Conservation (phyloP, 805 yeast species). For the Vanderwaltozyma polyspora region DNA sequence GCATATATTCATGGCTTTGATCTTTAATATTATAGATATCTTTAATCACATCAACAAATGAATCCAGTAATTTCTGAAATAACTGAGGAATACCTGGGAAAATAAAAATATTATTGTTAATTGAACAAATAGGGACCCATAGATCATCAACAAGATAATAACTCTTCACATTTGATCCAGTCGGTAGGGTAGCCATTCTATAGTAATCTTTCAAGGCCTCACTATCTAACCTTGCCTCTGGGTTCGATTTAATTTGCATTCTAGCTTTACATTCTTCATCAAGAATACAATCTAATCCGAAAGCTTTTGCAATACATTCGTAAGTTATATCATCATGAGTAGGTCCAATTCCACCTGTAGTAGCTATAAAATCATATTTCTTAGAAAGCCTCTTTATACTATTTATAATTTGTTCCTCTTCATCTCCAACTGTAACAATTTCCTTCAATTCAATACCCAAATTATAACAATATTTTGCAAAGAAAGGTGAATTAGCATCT, state of each 20-base stretch:
- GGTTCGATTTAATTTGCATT: constrained; percentile 42
- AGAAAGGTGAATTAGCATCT: constrained; percentile 65
- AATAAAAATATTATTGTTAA: constrained; percentile 54
- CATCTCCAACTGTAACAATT: constrained; percentile 70
- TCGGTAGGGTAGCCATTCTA: constrained; percentile 74
- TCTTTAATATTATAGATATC: constrained; percentile 30
- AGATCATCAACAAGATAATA: constrained; percentile 40
- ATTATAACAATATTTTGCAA: constrained; percentile 60
- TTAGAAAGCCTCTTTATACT: constrained; percentile 35
- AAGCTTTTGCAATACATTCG: constrained; percentile 59
- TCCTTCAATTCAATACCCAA: constrained; percentile 56
- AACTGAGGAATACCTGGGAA: constrained; percentile 80
- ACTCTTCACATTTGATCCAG: constrained; percentile 34
- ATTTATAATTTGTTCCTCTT: constrained; percentile 47
- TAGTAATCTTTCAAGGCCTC: constrained; percentile 50
- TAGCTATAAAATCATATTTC: constrained; percentile 56
- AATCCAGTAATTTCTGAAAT: constrained; percentile 44
- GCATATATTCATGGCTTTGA: constrained; percentile 20
- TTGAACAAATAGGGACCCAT: constrained; percentile 78
- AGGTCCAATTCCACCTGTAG: constrained; percentile 65
- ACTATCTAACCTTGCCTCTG: constrained; percentile 24
- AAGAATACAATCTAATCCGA: constrained; percentile 35
- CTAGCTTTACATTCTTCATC: constrained; percentile 48
- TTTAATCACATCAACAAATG: constrained; percentile 30
- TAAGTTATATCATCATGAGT: constrained; percentile 89